A percentile compares a stretch with the other conserved stretches of the same genome.
phyloP scores from a whole-genome alignment of 139 green algal species.

The Micractinium sp. region DNA sequence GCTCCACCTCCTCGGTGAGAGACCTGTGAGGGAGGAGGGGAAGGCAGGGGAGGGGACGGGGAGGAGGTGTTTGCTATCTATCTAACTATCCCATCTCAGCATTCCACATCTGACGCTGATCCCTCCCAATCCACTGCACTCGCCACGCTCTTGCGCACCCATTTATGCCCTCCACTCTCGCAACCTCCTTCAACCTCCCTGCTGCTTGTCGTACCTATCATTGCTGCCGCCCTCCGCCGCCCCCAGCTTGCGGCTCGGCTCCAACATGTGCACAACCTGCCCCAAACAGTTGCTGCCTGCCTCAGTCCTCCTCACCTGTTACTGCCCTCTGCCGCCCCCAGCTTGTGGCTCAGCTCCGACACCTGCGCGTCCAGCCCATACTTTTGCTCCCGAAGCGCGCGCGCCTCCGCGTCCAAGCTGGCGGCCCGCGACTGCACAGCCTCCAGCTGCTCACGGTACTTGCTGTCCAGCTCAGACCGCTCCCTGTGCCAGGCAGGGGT shows the following conservation, averaged over 20 bases:
- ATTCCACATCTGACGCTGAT: no score
- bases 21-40: conserved; percentile 22
- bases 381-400: conserved; percentile 76
- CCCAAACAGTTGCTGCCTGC: neutral
- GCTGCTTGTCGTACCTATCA: neutral
- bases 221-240: neutral
- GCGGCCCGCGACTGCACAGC: neutral
- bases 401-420: conserved; percentile 69
- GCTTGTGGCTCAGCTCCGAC: conserved; percentile 75
- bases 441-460: conserved; percentile 42
- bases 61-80: no score
- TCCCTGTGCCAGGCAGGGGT: conserved; percentile 21
- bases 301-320: conserved; percentile 13
- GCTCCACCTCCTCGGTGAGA: conserved; percentile 62
- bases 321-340: conserved; percentile 69
- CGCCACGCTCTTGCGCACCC: no score
- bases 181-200: no score
- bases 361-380: conserved; percentile 78
- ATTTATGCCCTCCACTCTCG: no score
- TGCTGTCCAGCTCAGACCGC: conserved; percentile 17
- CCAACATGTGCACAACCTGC: no score
- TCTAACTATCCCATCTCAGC: no score
- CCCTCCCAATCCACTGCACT: no score
- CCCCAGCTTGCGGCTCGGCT: neutral
- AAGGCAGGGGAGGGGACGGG: neutral